Base-by-base conservation (phyloP, 257 asterid species). In the Solanum medicagineum region DNA sequence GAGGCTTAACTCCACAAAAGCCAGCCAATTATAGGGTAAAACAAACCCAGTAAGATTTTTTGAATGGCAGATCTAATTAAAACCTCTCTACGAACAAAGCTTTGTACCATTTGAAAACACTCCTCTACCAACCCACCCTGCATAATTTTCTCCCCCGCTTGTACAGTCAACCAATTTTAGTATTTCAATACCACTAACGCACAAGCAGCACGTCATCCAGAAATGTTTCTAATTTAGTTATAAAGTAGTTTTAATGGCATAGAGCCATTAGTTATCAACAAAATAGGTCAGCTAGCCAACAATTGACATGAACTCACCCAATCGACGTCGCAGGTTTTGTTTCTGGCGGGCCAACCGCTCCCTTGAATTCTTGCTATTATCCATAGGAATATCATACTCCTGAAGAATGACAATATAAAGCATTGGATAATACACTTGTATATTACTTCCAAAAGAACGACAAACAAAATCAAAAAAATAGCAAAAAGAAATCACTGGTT, bases 311-410 rank as follows among this genome's bases (percentile, higher is more conserved):
- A 86, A 86, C 97, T 91, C 86, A 95, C 98, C 98, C 89, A 94
- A 90, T 88, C 99, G 95, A 53, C 98, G 98, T 85, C 87, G 93
- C 87, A 95, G 96, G 88, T 94, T 95, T 89, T 94, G 97, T 90
- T 97, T 97, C 89, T 95, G 99, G 51, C 98, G 93, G 84, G 94
- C 94, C 91, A 97, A 89, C 84, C 98, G 90, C 87, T 97, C 98
- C 90, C 91, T 94, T 73, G 98, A 93, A 85, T 94, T 97, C 93
- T 93, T 97, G 89, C 90, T 80, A 87, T 87, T 92, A 84, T 95
- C 99, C 84, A 62, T 93, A 22, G 97, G 94, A 89, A 93, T 89
- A 88, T 97, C 99, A 87, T 91, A 97, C 89, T 97, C 99, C 99
- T 97, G 90, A 86, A 90, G 77, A 81, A 85, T 53, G 79, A 65